Evolutionary conservation across 106 monocot genomes (phyloP).

Genomic region (Chionographis japonica): DNA sequence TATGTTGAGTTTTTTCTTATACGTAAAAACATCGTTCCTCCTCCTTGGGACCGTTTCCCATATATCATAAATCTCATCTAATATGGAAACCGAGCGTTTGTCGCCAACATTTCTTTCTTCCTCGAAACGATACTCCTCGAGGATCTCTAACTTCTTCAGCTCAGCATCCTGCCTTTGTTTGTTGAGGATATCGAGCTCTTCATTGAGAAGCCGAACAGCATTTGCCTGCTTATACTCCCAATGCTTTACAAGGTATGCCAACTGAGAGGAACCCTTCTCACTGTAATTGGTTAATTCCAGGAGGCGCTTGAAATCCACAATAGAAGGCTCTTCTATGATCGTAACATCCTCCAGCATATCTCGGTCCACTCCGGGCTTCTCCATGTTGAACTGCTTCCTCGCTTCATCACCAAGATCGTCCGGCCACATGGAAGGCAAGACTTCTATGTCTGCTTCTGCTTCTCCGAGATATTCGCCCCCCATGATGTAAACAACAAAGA

Average conservation of each 20-base stretch:
- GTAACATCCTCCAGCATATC: slow-evolving; percentile 53
- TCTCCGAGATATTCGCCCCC: slow-evolving; percentile 43
- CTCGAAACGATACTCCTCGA: slow-evolving; percentile 55
- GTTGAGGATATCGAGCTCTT: slow-evolving; percentile 44
- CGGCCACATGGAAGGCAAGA: slow-evolving; percentile 68
- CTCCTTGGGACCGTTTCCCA: slow-evolving; percentile 41
- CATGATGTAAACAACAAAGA: slow-evolving; percentile 20
- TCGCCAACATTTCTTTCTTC: slow-evolving; percentile 37
- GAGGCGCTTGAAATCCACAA: slow-evolving; percentile 49
- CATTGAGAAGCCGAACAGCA: slow-evolving; percentile 64
- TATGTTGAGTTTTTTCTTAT: slow-evolving; percentile 32
- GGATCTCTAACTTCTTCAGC: slow-evolving; percentile 51
- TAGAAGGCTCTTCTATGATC: slow-evolving; percentile 32
- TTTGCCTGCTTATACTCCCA: slow-evolving; percentile 63
- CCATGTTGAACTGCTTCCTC: slow-evolving; percentile 62
- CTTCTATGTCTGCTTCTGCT: slow-evolving; percentile 16
- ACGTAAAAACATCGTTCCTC: slow-evolving; percentile 29
- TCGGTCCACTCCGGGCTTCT: slow-evolving; percentile 37
- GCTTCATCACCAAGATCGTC: slow-evolving; percentile 47
- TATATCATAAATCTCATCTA: slow-evolving; percentile 44
- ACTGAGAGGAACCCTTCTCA: slow-evolving; percentile 61
- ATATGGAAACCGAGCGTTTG: slow-evolving; percentile 39
- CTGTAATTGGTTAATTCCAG: slow-evolving; percentile 57
- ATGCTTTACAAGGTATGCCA: slow-evolving; percentile 54
- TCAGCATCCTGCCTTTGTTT: slow-evolving; percentile 62